Conservation (phyloP, 2,329 filamentous ascomycete species). For the Arthroderma sp. region DNA sequence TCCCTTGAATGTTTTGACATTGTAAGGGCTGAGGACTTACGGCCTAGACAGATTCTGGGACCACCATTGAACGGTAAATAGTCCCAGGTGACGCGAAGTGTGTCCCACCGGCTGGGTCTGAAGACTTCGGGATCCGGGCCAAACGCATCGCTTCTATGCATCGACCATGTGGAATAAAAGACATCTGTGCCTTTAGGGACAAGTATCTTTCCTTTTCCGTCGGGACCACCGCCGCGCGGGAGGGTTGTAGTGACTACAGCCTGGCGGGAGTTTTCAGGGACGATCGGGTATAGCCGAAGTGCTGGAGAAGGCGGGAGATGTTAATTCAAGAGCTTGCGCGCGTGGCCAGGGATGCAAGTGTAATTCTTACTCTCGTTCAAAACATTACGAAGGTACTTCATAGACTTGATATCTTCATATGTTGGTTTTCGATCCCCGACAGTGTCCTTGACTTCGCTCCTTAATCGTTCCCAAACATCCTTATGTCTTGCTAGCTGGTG, state of each 20-base stretch:
- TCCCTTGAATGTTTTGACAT: not conserved
- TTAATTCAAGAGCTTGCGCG: constrained; percentile 11
- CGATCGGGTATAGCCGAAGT: constrained; percentile 42
- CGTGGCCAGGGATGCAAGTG: constrained; percentile 34
- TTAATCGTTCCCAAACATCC: constrained; percentile 24
- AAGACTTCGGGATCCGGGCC: constrained; percentile 19
- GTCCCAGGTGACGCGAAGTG: constrained; percentile 54
- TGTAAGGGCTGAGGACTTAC: constrained; percentile 1
- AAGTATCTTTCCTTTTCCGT: constrained; percentile 34
- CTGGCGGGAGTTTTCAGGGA: constrained; percentile 40
- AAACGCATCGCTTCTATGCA: constrained; percentile 39
- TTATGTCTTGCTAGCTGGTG: constrained; percentile 33
- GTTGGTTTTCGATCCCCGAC: constrained; percentile 32
- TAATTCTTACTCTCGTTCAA: constrained; percentile 22
- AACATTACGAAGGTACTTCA: constrained; percentile 25
- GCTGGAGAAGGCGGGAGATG: constrained; percentile 15
- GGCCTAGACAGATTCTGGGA: constrained; percentile 53
- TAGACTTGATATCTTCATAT: constrained; percentile 30
- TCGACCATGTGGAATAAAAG: constrained; percentile 38
- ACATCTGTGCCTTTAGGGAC: constrained; percentile 30
- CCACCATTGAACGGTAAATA: constrained; percentile 67
- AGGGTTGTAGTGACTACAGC: constrained; percentile 38
- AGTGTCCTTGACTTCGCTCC: constrained; percentile 21
- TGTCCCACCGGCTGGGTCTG: constrained; percentile 54
- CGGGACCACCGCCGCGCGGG: constrained; percentile 36